These are phyloP conservation scores for Monosporascus ibericus DNA, from an alignment of 2,329 filamentous ascomycete genomes.

Conservation along the genomic window DNA sequence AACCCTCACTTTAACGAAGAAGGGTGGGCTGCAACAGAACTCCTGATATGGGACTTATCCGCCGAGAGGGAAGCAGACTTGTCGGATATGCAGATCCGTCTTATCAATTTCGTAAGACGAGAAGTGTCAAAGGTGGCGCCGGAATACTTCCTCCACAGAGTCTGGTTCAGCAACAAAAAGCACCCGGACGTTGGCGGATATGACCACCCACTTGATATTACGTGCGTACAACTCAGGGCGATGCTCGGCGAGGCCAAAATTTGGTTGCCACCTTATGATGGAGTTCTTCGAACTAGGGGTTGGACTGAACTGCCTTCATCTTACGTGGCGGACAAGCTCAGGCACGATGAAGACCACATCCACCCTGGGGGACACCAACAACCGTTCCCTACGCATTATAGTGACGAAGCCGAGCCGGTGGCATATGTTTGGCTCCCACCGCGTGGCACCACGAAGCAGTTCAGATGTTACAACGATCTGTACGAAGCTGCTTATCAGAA, in stretches of 20 bases:
- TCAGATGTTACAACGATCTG: constrained; percentile 38
- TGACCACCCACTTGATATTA: constrained; percentile 34
- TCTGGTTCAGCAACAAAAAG: constrained; percentile 37
- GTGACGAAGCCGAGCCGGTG: constrained; percentile 17
- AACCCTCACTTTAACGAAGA: constrained; percentile 25
- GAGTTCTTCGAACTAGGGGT: constrained; percentile 25
- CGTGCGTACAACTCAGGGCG: constrained; percentile 30
- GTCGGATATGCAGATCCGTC: constrained; percentile 36
- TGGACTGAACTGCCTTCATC: constrained; percentile 30
- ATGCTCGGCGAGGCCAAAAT: constrained; percentile 26
- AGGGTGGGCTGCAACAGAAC: constrained; percentile 31
- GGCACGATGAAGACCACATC: neutral
- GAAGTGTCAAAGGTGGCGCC: constrained; percentile 23
- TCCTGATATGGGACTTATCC: constrained; percentile 49
- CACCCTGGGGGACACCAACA: constrained; percentile 4
- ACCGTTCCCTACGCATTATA: constrained; percentile 16
- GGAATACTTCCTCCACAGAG: constrained; percentile 28
- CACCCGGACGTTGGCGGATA: constrained; percentile 22
- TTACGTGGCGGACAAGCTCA: neutral
- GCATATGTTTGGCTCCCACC: constrained; percentile 44
- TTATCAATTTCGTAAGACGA: constrained; percentile 33
- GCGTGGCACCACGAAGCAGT: constrained; percentile 18
- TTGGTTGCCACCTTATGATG: constrained; percentile 29
- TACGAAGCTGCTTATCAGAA: constrained; percentile 30
- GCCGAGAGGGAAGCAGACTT: constrained; percentile 24